These are phyloP conservation scores for Rubroboletus satanas DNA, from an alignment of 768 basidiomycete species.

Conservation along the genomic window DNA sequence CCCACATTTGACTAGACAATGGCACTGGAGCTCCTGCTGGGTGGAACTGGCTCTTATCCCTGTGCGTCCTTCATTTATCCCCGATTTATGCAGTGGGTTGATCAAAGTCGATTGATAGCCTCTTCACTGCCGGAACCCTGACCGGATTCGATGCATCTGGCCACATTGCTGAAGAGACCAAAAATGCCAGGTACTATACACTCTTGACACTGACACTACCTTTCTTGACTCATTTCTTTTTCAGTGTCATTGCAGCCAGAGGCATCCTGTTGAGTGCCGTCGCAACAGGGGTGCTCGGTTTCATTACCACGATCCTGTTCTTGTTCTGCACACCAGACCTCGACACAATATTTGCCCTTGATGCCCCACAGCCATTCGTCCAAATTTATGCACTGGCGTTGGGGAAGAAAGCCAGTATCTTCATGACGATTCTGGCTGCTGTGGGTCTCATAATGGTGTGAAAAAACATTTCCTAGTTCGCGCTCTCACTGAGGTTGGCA, in stretches of 20 bases:
- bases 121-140: constrained; percentile 84
- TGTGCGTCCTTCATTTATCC: constrained; percentile 43
- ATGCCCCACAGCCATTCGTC: constrained; percentile 90
- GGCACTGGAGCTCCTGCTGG: constrained; percentile 82
- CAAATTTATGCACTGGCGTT: constrained; percentile 81
- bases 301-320: constrained; percentile 74
- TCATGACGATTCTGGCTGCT: constrained; percentile 84
- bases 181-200: constrained; percentile 60
- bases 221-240: constrained; percentile 1
- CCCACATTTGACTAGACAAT: constrained; percentile 54
- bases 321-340: constrained; percentile 82
- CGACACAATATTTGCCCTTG: constrained; percentile 66
- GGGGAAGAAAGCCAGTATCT: constrained; percentile 71
- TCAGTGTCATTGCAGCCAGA: constrained; percentile 70
- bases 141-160: constrained; percentile 90
- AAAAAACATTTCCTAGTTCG: constrained; percentile 8
- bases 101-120: constrained; percentile 52
- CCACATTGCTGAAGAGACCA: constrained; percentile 86
- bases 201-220: not conserved
- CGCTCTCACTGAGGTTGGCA: not conserved
- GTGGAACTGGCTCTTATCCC: constrained; percentile 91
- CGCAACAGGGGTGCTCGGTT: constrained; percentile 77
- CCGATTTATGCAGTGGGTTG: not conserved
- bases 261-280: constrained; percentile 78
- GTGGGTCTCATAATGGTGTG: constrained; percentile 81